Conservation (phyloP, 2,329 filamentous ascomycete species). For the Fonsecaea monophora region DNA sequence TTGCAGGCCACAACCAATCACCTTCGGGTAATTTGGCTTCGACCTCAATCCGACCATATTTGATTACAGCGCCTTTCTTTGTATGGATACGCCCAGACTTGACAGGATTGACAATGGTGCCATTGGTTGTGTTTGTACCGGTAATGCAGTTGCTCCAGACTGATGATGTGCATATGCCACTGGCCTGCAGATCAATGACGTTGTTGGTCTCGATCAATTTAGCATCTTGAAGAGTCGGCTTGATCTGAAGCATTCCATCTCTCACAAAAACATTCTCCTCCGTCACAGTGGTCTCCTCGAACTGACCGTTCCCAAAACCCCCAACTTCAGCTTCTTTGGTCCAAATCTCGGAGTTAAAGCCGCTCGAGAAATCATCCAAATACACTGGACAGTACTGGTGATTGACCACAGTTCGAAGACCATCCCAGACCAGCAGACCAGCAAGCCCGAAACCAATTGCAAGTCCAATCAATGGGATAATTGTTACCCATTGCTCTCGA, state of each 20-base stretch:
- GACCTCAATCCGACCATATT: constrained; percentile 82
- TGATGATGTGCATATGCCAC: constrained; percentile 72
- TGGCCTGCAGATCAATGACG: constrained; percentile 69
- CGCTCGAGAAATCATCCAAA: constrained; percentile 68
- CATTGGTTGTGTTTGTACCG: constrained; percentile 78
- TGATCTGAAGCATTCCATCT: constrained; percentile 74
- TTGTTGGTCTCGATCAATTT: constrained; percentile 70
- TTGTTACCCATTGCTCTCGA: constrained; percentile 85
- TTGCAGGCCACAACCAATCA: constrained; percentile 89
- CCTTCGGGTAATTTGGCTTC: constrained; percentile 76
- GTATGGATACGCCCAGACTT: constrained; percentile 81
- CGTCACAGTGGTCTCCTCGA: constrained; percentile 74
- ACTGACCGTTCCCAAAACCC: constrained; percentile 72
- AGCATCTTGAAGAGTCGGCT: constrained; percentile 76
- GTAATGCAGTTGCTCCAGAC: constrained; percentile 68
- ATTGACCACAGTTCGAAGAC: constrained; percentile 72
- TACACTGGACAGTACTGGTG: constrained; percentile 76
- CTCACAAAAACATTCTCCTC: constrained; percentile 78
- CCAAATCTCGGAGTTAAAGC: constrained; percentile 65
- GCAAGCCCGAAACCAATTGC: constrained; percentile 70
- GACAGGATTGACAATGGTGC: constrained; percentile 77
- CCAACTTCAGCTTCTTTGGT: constrained; percentile 70
- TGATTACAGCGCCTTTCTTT: constrained; percentile 72
- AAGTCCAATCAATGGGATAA: constrained; percentile 76
- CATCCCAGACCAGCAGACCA: constrained; percentile 77